Percentiles rank a stretch among this genome's conserved stretches.
Conservation (phyloP, 73 alveolate species). For the Paramecium caudatum region DNA sequence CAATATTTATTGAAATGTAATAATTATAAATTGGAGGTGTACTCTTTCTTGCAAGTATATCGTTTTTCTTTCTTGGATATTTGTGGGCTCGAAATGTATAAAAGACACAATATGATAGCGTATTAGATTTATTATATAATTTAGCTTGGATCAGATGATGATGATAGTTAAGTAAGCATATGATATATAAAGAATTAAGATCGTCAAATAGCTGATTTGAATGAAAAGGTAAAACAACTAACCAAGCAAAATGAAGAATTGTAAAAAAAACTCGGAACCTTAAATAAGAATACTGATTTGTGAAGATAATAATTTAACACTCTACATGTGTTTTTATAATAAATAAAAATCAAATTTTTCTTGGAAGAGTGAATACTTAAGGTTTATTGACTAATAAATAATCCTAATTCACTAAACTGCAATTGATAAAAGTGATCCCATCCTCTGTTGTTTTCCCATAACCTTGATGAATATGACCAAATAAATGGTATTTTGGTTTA, state of each 20-base stretch:
- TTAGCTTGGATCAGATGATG: slow-evolving; percentile 34
- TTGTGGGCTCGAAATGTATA: background rate
- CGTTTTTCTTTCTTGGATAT: background rate
- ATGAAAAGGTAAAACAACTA: background rate
- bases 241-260: background rate
- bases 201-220: background rate
- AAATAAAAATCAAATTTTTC: too few species aligned
- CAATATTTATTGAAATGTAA: too few species aligned
- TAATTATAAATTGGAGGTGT: background rate
- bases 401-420: too few species aligned
- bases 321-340: too few species aligned
- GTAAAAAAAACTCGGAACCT: background rate
- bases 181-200: background rate
- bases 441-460: slow-evolving; percentile 65
- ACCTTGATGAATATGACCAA: slow-evolving; percentile 80
- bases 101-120: background rate
- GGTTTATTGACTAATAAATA: too few species aligned
- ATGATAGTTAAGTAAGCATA: background rate
- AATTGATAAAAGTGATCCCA: slow-evolving; percentile 72
- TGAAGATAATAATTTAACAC: slow-evolving; percentile 16
- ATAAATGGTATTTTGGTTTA: slow-evolving; percentile 72
- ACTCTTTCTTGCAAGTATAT: background rate
- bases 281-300: slow-evolving; percentile 13
- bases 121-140: background rate
- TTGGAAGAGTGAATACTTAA: too few species aligned